These are phyloP conservation scores for Sporothrix luriei DNA, from an alignment of 2,329 filamentous ascomycete species.

Conservation along the genomic window DNA sequence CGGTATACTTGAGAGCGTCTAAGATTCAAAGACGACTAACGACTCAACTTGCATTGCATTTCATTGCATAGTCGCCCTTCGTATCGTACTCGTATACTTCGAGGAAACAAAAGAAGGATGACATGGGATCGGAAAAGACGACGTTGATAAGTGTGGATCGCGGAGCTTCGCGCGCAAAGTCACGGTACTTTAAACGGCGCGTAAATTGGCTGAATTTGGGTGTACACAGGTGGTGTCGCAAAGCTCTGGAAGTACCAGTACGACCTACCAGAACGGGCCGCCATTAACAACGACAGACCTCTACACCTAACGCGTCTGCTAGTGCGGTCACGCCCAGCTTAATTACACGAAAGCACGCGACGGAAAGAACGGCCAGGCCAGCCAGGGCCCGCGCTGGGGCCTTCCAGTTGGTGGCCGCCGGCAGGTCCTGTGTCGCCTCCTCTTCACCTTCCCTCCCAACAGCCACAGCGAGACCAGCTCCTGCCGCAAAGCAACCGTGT, in stretches of 20 bases:
- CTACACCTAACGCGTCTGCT: constrained; percentile 25
- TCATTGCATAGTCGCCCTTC: not conserved
- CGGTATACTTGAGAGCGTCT: not conserved
- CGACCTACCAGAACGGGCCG: not conserved
- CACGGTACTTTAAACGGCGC: constrained; percentile 24
- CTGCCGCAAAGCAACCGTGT: constrained; percentile 13
- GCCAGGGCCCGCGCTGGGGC: constrained; percentile 10
- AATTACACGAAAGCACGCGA: constrained; percentile 24
- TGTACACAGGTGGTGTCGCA: not conserved
- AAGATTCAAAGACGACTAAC: too few species aligned
- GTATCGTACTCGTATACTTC: too few species aligned
- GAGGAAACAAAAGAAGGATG: not conserved
- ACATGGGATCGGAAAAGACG: not conserved
- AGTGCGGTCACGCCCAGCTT: constrained; percentile 24
- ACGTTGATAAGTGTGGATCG: constrained; percentile 12
- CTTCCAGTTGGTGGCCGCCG: not conserved
- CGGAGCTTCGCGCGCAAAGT: constrained; percentile 23
- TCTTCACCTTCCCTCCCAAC: not conserved
- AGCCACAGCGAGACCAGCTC: not conserved
- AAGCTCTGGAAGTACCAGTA: constrained; percentile 24
- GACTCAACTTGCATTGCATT: too few species aligned
- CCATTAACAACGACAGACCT: not conserved
- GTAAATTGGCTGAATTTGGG: constrained; percentile 18
- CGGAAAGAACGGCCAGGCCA: constrained; percentile 24
- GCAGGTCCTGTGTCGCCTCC: not conserved